These are phyloP conservation scores for Phialocephala sp. DNA, from an alignment of 2,329 filamentous ascomycete species.

Conservation along the genomic window DNA sequence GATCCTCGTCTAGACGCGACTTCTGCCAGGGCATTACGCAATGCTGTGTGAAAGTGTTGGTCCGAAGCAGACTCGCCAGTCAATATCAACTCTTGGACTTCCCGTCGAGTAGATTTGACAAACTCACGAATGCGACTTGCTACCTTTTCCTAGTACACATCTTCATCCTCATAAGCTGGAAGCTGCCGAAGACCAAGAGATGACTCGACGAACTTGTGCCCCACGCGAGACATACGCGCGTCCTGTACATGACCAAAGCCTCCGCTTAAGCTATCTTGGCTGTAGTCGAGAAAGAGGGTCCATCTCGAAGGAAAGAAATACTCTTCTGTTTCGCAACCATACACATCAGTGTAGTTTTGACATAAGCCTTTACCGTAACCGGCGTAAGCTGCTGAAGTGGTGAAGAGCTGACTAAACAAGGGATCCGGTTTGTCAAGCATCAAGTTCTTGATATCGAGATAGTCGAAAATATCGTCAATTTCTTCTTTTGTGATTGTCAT, in stretches of 20 bases:
- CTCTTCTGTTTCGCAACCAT: constrained; percentile 12
- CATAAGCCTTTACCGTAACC: constrained; percentile 4
- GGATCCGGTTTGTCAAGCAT: neutral
- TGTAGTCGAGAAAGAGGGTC: neutral
- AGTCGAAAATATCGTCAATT: neutral
- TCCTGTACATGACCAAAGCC: neutral
- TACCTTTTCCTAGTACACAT: neutral
- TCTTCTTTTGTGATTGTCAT: neutral
- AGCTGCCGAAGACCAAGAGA: neutral
- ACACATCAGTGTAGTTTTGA: constrained; percentile 2
- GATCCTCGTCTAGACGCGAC: neutral
- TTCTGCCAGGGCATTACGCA: neutral
- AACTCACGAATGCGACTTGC: neutral
- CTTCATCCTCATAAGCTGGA: neutral
- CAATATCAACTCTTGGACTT: neutral
- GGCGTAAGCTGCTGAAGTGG: constrained; percentile 12
- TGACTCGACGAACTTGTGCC: neutral
- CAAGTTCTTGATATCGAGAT: neutral
- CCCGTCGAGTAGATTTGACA: neutral
- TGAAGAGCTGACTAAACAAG: neutral
- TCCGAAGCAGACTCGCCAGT: neutral
- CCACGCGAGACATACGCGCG: neutral
- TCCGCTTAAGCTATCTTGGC: neutral
- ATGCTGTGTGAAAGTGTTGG: neutral
- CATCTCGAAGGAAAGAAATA: neutral